Base-by-base conservation (phyloP, 2,329 filamentous ascomycete species). In the Fusarium circinatum region DNA sequence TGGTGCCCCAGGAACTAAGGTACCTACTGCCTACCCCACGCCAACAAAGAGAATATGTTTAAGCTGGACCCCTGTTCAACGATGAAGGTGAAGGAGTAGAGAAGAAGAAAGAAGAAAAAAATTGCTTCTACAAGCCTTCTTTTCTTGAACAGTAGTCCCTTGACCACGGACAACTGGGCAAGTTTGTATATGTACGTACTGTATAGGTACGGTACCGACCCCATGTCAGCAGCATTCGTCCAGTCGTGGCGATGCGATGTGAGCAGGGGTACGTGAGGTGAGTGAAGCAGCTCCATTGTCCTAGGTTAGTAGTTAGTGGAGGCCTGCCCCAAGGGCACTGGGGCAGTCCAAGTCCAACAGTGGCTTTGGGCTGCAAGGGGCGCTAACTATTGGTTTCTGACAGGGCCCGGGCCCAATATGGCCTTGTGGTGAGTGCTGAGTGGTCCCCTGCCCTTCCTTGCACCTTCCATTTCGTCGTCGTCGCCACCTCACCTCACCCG, bases 241-340 rank as follows among this genome's bases (percentile, higher is more conserved):
- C 61, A 54, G 57, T 54, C 22, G 48, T 52, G 57, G 42, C 61
- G 70, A 48, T 28, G 20, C 41, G 26, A 64, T 44, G 26, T 13
- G 45, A 41, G 41, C 63, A 57, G 30, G 63, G 63, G 49, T 34
- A 57, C n/a, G 7, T 26, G 26, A 26, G 26, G 20, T 18, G 49
- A 66, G 63, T 49, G 72, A 68, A 72, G 72, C 71, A 72, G 72
- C 74, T 77, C 73, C 70, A 74, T 76, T 54, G 49, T 58, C 49
- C 47, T 45, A 28, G 32, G 32, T 34, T 15, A 34, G 32, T 34
- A 34, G 38, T 68, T 28, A 28, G 44, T 47, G 69, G 70, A 61
- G 55, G 36, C 22, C 47, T 73, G 55, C 26, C 45, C 18, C 22
- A 20, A 18, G 18, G 18, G 9, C 45, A 48, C 26, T 48, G 69